Percentiles rank a stretch among this genome's conserved stretches.
phyloP scores from a whole-genome alignment of 306 rosid species.

The Lotus japonicus region DNA sequence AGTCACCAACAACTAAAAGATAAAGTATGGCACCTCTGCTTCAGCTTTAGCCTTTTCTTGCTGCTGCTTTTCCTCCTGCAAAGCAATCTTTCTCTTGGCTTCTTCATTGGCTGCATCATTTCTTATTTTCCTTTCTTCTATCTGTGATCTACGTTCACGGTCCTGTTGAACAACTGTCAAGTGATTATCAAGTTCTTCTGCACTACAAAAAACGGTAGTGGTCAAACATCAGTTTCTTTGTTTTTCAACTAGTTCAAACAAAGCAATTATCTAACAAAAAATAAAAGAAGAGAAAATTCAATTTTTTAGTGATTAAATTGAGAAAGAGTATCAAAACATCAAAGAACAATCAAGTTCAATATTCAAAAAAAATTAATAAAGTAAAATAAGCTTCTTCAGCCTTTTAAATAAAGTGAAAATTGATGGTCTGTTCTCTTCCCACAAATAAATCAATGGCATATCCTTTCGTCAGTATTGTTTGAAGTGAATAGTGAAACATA shows the following conservation, averaged over 20 bases:
- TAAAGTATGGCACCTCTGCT: slow-evolving; percentile 53
- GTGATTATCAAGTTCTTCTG: slow-evolving; percentile 87
- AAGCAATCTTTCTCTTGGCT: slow-evolving; percentile 76
- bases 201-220: slow-evolving; percentile 44
- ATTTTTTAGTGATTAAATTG: neutral
- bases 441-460: no score
- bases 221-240: slow-evolving; percentile 19
- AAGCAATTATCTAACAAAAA: neutral
- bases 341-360: neutral
- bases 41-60: slow-evolving; percentile 84
- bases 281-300: neutral
- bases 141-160: slow-evolving; percentile 78
- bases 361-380: slow-evolving; percentile 11
- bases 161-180: slow-evolving; percentile 77
- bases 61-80: slow-evolving; percentile 68
- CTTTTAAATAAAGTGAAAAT: slow-evolving; percentile 1
- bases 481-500: neutral
- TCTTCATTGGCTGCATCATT: slow-evolving; percentile 87
- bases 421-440: neutral
- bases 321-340: neutral
- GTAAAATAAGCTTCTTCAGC: slow-evolving; percentile 14
- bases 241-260: neutral
- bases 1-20: no score
- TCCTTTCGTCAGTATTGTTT: neutral
- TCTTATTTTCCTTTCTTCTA: slow-evolving; percentile 86